Evolutionary conservation across 148 eudicot species (phyloP).

Genomic region (Vaccinium darrowii): DNA sequence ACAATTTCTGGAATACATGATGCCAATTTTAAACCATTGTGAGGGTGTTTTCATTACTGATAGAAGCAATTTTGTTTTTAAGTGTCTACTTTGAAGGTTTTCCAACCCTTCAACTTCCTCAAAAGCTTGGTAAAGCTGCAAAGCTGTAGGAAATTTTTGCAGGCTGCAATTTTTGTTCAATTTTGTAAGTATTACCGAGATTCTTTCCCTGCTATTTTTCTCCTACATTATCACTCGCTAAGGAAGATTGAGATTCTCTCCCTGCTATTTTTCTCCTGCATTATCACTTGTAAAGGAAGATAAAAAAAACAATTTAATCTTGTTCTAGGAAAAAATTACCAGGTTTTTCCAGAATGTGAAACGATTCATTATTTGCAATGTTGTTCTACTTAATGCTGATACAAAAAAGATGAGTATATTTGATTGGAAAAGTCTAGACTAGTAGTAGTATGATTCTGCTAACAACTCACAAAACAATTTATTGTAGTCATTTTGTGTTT

Average conservation of each 20-base stretch:
- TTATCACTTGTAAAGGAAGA: neutral
- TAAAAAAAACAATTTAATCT: neutral
- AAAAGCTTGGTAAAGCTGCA: slow-evolving; percentile 8
- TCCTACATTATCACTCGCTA: neutral
- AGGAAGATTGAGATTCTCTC: neutral
- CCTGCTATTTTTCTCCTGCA: neutral
- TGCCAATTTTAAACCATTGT: neutral
- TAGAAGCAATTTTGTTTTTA: neutral
- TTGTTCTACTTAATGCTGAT: neutral
- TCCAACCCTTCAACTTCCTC: neutral
- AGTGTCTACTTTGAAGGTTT: neutral
- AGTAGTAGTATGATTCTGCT: neutral
- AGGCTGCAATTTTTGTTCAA: neutral
- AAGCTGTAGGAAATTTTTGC: neutral
- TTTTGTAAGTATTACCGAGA: neutral
- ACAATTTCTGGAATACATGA: neutral
- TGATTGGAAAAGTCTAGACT: neutral
- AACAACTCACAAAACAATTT: neutral
- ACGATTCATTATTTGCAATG: neutral
- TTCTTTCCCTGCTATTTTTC: neutral
- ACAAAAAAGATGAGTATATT: neutral
- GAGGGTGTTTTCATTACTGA: neutral
- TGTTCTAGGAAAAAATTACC: neutral
- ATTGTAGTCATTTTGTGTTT: neutral
- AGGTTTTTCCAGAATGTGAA: neutral